A percentile compares a stretch with the other conserved stretches of the same genome.
These are phyloP conservation scores for Chalaropsis thielavioides DNA, from an alignment of 2,329 filamentous ascomycete genomes.

Conservation along the genomic window DNA sequence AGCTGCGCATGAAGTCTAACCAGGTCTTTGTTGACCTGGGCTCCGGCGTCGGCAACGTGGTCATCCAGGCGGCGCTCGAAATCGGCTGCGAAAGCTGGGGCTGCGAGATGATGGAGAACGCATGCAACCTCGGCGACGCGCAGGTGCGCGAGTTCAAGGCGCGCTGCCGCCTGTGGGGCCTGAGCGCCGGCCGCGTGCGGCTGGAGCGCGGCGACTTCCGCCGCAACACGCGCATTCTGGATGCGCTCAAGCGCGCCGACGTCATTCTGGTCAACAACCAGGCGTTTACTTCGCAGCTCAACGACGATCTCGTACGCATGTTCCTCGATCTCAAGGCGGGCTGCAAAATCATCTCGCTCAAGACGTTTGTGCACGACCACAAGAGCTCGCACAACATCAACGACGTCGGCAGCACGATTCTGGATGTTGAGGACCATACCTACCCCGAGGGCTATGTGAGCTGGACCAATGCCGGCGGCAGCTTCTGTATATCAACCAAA, in stretches of 20 bases:
- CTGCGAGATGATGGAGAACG: constrained; percentile 89
- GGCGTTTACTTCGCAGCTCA: constrained; percentile 78
- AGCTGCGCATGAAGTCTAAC: constrained; percentile 62
- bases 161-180: constrained; percentile 80
- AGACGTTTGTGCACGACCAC: constrained; percentile 73
- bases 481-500: constrained; percentile 79
- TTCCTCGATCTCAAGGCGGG: constrained; percentile 89
- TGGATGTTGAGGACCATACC: constrained; percentile 53
- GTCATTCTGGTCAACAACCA: constrained; percentile 98
- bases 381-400: constrained; percentile 65
- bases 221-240: constrained; percentile 52
- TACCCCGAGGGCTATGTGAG: constrained; percentile 65
- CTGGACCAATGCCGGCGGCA: constrained; percentile 74
- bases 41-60: constrained; percentile 91
- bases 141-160: constrained; percentile 73
- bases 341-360: constrained; percentile 78
- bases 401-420: constrained; percentile 66
- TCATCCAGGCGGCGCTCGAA: constrained; percentile 83
- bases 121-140: constrained; percentile 63
- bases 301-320: constrained; percentile 70
- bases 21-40: constrained; percentile 90
- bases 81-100: constrained; percentile 91
- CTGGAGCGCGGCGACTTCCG: constrained; percentile 78
- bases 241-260: constrained; percentile 68
- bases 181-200: constrained; percentile 63